A percentile compares a stretch with the other conserved stretches of the same genome.
Evolutionary conservation across 441 rosid genomes (phyloP).

Genomic region (Adansonia gregorii): DNA sequence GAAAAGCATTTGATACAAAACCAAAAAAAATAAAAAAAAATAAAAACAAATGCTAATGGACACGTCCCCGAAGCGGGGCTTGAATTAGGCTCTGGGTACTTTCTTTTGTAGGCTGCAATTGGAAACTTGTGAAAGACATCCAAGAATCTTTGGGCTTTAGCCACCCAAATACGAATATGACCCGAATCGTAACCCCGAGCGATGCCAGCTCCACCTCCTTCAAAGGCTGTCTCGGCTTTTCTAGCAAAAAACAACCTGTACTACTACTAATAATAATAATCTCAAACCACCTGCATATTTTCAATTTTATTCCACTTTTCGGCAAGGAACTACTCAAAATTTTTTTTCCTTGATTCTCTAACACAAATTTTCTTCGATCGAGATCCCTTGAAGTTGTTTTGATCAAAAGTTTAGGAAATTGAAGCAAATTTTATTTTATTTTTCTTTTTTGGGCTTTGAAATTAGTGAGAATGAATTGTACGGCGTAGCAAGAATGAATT

Average conservation of each 20-base stretch:
- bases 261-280: not conserved
- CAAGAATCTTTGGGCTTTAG: not conserved
- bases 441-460: not conserved
- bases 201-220: constrained; percentile 6
- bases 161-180: not conserved
- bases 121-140: not conserved
- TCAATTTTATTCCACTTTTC: not conserved
- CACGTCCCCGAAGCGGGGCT: no score
- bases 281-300: not conserved
- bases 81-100: not conserved
- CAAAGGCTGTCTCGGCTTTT: constrained; percentile 16
- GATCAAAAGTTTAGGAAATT: constrained; percentile 10
- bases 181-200: not conserved
- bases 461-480: constrained; percentile 31
- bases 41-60: no score
- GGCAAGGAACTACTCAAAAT: not conserved
- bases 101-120: constrained; percentile 1
- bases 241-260: not conserved
- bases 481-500: constrained; percentile 41
- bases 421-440: not conserved
- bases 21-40: no score
- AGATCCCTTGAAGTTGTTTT: constrained; percentile 12
- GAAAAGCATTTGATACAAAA: no score
- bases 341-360: not conserved
- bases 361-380: constrained; percentile 9